These are phyloP conservation scores for Boletus edulis DNA, from an alignment of 768 basidiomycete genomes.

Conservation along the genomic window DNA sequence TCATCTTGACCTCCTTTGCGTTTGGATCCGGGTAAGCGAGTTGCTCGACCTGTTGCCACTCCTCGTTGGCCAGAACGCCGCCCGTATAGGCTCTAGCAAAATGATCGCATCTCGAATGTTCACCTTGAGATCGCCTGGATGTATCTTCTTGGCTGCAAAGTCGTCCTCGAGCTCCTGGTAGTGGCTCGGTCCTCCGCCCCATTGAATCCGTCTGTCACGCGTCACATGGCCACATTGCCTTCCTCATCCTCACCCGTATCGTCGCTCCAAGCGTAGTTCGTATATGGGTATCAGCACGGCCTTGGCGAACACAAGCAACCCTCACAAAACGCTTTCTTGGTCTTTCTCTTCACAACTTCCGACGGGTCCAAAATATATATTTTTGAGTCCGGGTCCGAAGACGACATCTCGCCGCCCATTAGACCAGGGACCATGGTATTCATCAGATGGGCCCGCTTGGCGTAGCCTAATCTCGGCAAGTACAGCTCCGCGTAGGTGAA, in stretches of 20 bases:
- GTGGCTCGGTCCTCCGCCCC: no score
- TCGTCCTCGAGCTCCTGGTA: no score
- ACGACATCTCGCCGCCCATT: no score
- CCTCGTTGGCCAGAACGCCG: slow-evolving; percentile 71
- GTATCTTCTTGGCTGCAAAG: no score
- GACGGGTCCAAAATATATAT: slow-evolving; percentile 95
- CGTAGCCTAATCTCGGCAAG: slow-evolving; percentile 90
- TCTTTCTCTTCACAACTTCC: slow-evolving; percentile 80
- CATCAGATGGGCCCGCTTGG: slow-evolving; percentile 96
- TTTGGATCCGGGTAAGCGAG: slow-evolving; percentile 84
- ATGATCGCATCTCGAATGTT: slow-evolving; percentile 73
- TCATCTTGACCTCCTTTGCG: slow-evolving; percentile 52
- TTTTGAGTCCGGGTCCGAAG: slow-evolving; percentile 96
- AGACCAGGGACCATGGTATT: slow-evolving; percentile 98
- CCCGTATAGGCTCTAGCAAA: slow-evolving; percentile 78
- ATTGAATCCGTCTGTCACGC: no score
- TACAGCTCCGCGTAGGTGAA: slow-evolving; percentile 97
- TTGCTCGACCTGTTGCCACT: slow-evolving; percentile 75
- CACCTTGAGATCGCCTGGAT: slow-evolving; percentile 84
- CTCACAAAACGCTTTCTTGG: slow-evolving; percentile 91
- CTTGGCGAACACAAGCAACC: slow-evolving; percentile 78
- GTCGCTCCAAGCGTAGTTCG: slow-evolving; percentile 64
- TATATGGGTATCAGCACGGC: slow-evolving; percentile 90
- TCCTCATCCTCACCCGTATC: slow-evolving; percentile 38
- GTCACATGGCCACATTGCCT: no score